A percentile compares a stretch with the other conserved stretches of the same genome.
Evolutionary conservation across 345 rosid species (phyloP).

Genomic region (Eucalyptus pauciflora): DNA sequence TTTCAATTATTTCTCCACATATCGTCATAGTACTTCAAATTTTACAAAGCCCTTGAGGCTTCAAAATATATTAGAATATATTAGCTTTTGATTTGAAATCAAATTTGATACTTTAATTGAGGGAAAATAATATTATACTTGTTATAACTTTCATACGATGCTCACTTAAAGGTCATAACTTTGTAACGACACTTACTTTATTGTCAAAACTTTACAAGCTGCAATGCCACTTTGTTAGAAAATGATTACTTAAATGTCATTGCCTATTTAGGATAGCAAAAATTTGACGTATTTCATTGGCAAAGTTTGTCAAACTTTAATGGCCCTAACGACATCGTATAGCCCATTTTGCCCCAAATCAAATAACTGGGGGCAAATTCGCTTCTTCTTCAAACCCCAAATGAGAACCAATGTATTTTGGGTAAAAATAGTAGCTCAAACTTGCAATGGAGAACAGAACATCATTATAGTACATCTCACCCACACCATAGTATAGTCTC

Average conservation of each 20-base stretch:
- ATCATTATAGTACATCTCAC: neutral
- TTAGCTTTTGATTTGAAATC: neutral
- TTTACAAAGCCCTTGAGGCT: neutral
- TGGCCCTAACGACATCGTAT: neutral
- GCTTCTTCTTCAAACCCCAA: neutral
- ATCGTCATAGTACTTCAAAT: neutral
- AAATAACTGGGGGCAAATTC: neutral
- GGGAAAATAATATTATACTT: neutral
- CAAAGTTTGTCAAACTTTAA: neutral
- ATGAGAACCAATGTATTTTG: neutral
- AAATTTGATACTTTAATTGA: neutral
- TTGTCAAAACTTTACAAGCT: neutral
- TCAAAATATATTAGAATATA: neutral
- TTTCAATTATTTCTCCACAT: neutral
- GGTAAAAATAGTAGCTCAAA: neutral
- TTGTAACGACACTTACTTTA: neutral
- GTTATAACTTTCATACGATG: neutral
- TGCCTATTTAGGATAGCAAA: neutral
- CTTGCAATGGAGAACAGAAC: neutral
- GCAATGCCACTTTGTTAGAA: neutral
- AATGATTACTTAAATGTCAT: neutral
- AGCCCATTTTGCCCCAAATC: neutral
- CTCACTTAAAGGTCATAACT: too few species aligned
- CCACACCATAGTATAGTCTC: neutral
- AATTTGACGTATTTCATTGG: neutral